Evolutionary conservation across 139 green algal genomes (phyloP).

Genomic region (Nannochloris sp.): DNA sequence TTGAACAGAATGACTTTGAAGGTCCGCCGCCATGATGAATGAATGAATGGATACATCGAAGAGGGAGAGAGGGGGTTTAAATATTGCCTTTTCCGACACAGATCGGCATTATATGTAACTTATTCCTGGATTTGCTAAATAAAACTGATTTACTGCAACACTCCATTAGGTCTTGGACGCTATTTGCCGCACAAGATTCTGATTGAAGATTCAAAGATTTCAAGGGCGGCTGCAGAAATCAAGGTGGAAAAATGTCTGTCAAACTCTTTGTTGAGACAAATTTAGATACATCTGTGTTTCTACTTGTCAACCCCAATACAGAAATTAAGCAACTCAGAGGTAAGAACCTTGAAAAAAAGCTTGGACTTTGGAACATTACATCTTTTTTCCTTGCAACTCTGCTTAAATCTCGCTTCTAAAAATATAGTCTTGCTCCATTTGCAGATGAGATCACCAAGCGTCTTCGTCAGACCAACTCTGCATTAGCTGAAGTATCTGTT

Average conservation of each 20-base stretch:
- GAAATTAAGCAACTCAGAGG: not conserved
- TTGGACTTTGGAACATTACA: not conserved
- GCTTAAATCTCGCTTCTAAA: not conserved
- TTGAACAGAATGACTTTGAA: too few species aligned
- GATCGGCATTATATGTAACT: too few species aligned
- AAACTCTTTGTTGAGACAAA: conserved; percentile 6
- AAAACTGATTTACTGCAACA: too few species aligned
- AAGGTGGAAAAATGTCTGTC: not conserved
- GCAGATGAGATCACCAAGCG: not conserved
- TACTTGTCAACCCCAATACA: not conserved
- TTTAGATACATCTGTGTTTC: not conserved
- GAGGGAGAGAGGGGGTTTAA: too few species aligned
- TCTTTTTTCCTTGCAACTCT: not conserved
- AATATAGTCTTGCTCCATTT: not conserved
- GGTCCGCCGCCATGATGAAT: too few species aligned
- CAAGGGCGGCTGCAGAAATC: too few species aligned
- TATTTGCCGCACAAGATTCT: too few species aligned
- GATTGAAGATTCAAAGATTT: too few species aligned
- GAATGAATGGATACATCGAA: too few species aligned
- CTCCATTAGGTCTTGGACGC: too few species aligned
- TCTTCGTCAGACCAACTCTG: not conserved
- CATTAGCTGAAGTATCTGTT: not conserved
- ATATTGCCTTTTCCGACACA: too few species aligned
- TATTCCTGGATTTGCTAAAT: too few species aligned
- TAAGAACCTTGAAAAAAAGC: not conserved